Evolutionary conservation across 768 basidiomycete genomes (phyloP).

Genomic region (Lactifluus volemus): DNA sequence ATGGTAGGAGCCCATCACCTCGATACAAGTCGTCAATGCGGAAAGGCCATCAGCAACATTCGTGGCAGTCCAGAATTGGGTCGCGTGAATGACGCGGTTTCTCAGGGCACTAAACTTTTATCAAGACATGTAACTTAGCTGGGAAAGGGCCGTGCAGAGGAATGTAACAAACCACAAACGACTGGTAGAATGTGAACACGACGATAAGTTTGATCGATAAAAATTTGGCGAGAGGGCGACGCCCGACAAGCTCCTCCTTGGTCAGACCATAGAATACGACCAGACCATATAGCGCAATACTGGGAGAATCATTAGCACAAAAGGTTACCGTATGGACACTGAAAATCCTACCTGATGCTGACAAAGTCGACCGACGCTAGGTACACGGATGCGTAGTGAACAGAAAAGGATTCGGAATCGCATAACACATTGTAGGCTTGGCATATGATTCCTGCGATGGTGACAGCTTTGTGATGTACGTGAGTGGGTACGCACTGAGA

Average conservation of each 20-base stretch:
- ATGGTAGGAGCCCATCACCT: slow-evolving; percentile 38
- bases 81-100: slow-evolving; percentile 68
- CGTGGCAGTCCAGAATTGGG: slow-evolving; percentile 71
- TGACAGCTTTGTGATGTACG: slow-evolving; percentile 34
- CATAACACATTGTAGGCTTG: slow-evolving; percentile 64
- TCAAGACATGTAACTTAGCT: not conserved
- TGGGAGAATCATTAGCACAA: slow-evolving; percentile 24
- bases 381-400: slow-evolving; percentile 59
- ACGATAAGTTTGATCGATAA: slow-evolving; percentile 80
- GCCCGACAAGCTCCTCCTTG: slow-evolving; percentile 67
- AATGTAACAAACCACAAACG: slow-evolving; percentile 43
- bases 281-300: slow-evolving; percentile 80
- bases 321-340: no score
- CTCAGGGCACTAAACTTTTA: slow-evolving; percentile 57
- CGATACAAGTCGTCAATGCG: slow-evolving; percentile 75
- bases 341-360: slow-evolving; percentile 57
- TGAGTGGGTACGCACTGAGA: not conserved
- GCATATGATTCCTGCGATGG: slow-evolving; percentile 74
- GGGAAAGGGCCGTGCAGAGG: not conserved
- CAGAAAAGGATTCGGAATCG: slow-evolving; percentile 47
- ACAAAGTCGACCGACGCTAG: slow-evolving; percentile 67
- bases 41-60: slow-evolving; percentile 82
- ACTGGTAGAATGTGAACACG: slow-evolving; percentile 85
- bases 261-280: slow-evolving; percentile 77
- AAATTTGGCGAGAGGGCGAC: slow-evolving; percentile 78